Evolutionary conservation across 768 basidiomycete genomes (phyloP), one percentile per base, ranked within the genome.

Genomic region (Leccinum incarnatum): DNA sequence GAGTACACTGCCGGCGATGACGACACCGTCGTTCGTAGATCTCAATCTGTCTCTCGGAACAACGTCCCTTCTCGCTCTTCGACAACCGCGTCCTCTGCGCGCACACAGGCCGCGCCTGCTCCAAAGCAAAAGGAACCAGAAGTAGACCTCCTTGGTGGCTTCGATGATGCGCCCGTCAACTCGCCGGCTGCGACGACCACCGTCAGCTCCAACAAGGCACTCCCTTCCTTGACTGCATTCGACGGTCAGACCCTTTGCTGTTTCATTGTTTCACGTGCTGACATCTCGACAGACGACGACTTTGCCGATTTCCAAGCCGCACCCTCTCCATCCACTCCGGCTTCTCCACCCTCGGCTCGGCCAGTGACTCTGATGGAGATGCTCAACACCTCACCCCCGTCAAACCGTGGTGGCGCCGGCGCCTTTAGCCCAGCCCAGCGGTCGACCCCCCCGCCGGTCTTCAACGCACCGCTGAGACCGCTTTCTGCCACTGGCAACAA

Each of bases 1-100:
- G 95, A 98, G 71, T 99, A 99, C 72, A 91, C 96, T 63, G 97
- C 96, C 12, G 96, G 96, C 2, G 93, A 93, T 58, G 95, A 98
- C 60, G 94, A 96, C n/a, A 73, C 69, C 42, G 72, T 65, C 58
- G 68, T 46, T 61, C 75, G 69, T 61, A 79, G 72, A 54, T 78
- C 72, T 60, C 77, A 76, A 48, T 77, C 77, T 21, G 42, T 78
- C 48, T 67, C 75, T 21, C 65, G 65, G 32, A 76, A 74, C 53
- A 72, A 64, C 32, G 58, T 60, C 4, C 25, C 65, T 55, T 61
- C 76, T 11, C 66, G 69, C 19, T 61, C 71, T 27, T 70, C 74
- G 5, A 68, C 78, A 14, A 62, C 79, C 10, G 65, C 80, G 3
- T 72, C 80, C 8, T 74, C 82, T 15, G 73, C 78, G 3, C 72